A percentile compares a stretch with the other conserved stretches of the same genome.
Evolutionary conservation across 805 yeast species (phyloP).

Genomic region (Candida glaebosa): DNA sequence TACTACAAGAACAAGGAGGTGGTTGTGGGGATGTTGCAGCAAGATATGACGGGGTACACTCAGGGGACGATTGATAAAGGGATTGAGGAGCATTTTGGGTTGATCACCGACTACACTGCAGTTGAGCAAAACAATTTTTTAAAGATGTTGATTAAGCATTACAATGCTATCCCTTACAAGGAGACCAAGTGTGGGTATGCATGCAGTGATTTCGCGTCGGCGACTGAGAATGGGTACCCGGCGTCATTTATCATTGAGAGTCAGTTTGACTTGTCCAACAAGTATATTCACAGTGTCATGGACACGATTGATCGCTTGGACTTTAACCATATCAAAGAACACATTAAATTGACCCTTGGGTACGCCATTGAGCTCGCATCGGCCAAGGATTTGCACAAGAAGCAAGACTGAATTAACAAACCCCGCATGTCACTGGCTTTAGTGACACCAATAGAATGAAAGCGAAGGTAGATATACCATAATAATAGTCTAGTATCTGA

Average conservation of each 20-base stretch:
- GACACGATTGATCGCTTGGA: conserved; percentile 83
- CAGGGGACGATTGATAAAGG: conserved; percentile 47
- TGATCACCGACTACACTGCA: conserved; percentile 69
- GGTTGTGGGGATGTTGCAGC: conserved; percentile 85
- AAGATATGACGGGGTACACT: conserved; percentile 89
- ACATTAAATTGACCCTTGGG: conserved; percentile 72
- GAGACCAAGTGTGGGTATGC: conserved; percentile 88
- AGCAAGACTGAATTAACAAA: conserved; percentile 1
- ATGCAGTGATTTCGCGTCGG: conserved; percentile 91
- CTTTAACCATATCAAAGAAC: conserved; percentile 76
- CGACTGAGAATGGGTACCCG: conserved; percentile 79
- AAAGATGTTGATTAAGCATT: conserved; percentile 55
- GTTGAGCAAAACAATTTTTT: conserved; percentile 54
- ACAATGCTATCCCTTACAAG: conserved; percentile 64
- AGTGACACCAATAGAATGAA: too few relatives aligned
- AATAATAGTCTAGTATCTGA: too few relatives aligned
- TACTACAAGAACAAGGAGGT: conserved; percentile 44
- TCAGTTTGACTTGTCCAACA: conserved; percentile 58
- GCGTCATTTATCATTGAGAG: conserved; percentile 80
- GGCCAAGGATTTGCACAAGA: conserved; percentile 18
- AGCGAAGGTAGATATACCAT: too few relatives aligned
- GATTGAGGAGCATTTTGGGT: conserved; percentile 68
- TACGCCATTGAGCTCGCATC: conserved; percentile 65
- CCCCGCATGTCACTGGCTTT: too few relatives aligned
- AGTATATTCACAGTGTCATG: conserved; percentile 68